Evolutionary conservation across 2,329 filamentous ascomycete species (phyloP), one percentile per base, ranked within the genome.

Genomic region (Xylariales sp.): DNA sequence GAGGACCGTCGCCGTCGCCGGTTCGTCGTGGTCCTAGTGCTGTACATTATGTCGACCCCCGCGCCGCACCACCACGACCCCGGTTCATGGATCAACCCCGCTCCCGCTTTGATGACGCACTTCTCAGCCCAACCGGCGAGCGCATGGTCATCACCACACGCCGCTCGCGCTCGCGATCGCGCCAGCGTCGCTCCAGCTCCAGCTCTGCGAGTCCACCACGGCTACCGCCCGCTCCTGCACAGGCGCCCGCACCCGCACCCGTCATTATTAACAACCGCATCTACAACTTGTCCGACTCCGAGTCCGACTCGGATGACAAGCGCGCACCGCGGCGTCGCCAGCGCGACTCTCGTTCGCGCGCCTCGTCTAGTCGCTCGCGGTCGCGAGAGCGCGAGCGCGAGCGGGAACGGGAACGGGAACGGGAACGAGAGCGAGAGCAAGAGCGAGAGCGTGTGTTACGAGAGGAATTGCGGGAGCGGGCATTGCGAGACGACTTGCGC

Each of bases 211-310:
- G 69, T 45, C 63, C 62, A 9, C 64, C 70, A 34, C 7, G 62
- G 7, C 75, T 72, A 41, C 73, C 78, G 6, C 76, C 75, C 8
- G 41, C 64, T 9, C 77, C 74, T 23, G 54, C 58, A 18, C 65
- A 49, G 18, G 77, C 79, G 16, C 71, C 76, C 5, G 62, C 66
- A 16, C 71, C 76, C 5, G 62, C 66, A 23, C 85, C 86, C 0
- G 81, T 89, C 55, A 84, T 89, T 60, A 88, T 89, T 75, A 87
- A 88, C 74, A 89, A 88, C 75, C 81, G 81, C 64, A 84, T 86
- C 65, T 84, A 85, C 72, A 84, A 85, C 67, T 72, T 82, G 59
- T 78, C 75, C 16, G 76, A 80, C 65, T 72, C 75, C 0, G 74
- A 76, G 5, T 78, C 75, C 8, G 84, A 83, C 23, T 84, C 81